Conservation (phyloP, 2,329 filamentous ascomycete species). For the Gnomoniopsis smithogilvyi region DNA sequence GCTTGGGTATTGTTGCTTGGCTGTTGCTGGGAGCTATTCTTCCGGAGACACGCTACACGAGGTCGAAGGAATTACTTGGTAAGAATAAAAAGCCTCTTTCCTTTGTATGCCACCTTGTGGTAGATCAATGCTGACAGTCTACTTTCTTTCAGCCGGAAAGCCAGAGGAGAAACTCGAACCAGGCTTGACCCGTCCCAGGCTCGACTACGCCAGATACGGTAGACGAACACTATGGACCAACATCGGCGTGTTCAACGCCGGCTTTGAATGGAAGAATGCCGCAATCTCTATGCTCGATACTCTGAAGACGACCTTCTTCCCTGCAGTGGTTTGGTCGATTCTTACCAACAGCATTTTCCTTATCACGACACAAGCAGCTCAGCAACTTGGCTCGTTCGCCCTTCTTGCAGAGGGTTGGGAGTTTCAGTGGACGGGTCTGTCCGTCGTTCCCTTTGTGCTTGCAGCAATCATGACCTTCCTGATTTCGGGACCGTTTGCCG, state of each 20-base stretch:
- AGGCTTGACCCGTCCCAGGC: constrained; percentile 25
- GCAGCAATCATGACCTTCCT: constrained; percentile 22
- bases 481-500: constrained; percentile 28
- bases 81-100: neutral
- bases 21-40: constrained; percentile 29
- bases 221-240: constrained; percentile 28
- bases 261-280: constrained; percentile 26
- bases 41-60: constrained; percentile 32
- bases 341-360: constrained; percentile 27
- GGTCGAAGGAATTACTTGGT: constrained; percentile 29
- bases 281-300: constrained; percentile 25
- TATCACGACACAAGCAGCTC: constrained; percentile 25
- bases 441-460: constrained; percentile 23
- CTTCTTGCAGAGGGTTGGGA: constrained; percentile 28
- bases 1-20: constrained; percentile 30
- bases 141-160: constrained; percentile 16
- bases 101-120: neutral
- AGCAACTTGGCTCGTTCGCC: constrained; percentile 24
- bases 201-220: constrained; percentile 26
- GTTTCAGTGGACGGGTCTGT: constrained; percentile 27
- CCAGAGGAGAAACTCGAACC: constrained; percentile 23
- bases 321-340: constrained; percentile 31
- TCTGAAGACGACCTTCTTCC: constrained; percentile 30
- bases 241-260: constrained; percentile 29
- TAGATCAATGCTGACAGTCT: neutral